Evolutionary conservation across 345 rosid genomes (phyloP), one percentile per base, ranked within the genome.

Genomic region (Odontarrhena argentea): DNA sequence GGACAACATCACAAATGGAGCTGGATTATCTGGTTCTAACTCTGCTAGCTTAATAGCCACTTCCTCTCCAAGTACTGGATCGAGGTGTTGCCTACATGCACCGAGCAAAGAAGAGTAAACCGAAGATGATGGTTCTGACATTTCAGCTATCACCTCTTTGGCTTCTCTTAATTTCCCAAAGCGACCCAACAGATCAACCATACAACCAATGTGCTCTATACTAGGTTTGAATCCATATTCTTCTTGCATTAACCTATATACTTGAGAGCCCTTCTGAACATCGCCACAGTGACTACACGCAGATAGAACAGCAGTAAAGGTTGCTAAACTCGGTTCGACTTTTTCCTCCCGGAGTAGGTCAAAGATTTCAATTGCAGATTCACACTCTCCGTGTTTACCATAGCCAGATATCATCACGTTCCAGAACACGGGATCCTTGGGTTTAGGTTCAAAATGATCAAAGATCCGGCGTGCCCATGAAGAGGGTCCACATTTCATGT

Each of bases 351-450:
- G 70, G 74, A 87, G 79, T 61, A 73, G 41, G 24, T 83, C 77
- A 58, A 87, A 87, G 69, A 83, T 70, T 52, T 79, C 65, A 28
- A 84, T 49, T 22, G 82, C 89, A 30, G 79, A 62, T 42, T 77
- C 76, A 71, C 71, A 59, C 43, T 85, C 83, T 48, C 93, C 89
- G 74, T 87, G 80, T 75, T 73, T 82, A 63, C 87, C 89, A 72
- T 85, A 87, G 7, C 93, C 93, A n/a, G 79, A 87, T 62, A 85
- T 80, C 82, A 85, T 74, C n/a, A 80, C 89, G 59, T 87, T 87
- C 93, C 93, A 85, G 70, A 83, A 81, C 52, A 86, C 84, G 1
- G 86, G 89, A 71, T 83, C 89, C 54, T 72, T 62, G 14, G 87
- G 82, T 67, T 80, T 87, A 8, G 76, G 56, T 54, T 67, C 73